Percentiles rank a stretch among this genome's conserved stretches.
phyloP scores from a whole-genome alignment of 106 monocot genomes.

The Dendrobium officinale region DNA sequence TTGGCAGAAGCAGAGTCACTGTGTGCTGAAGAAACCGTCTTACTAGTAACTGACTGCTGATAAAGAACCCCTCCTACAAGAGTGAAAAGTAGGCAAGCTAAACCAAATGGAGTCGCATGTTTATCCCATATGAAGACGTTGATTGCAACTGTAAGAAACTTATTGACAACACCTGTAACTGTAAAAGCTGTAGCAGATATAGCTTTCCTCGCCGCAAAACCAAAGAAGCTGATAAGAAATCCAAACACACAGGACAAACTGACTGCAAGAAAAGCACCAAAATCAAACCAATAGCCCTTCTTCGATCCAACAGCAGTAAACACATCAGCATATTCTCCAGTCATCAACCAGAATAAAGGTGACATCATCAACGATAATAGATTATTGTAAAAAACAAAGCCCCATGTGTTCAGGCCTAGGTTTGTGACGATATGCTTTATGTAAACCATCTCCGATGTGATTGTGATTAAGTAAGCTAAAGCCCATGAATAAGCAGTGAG shows the following conservation, averaged over 20 bases:
- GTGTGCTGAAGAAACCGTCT: slow-evolving; percentile 9
- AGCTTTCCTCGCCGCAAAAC: slow-evolving; percentile 87
- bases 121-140: slow-evolving; percentile 94
- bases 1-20: slow-evolving; percentile 14
- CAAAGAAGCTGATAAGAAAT: slow-evolving; percentile 87
- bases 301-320: slow-evolving; percentile 27
- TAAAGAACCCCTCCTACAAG: slow-evolving; percentile 82
- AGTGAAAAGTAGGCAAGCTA: slow-evolving; percentile 63
- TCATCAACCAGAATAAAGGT: slow-evolving; percentile 70
- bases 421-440: slow-evolving; percentile 88
- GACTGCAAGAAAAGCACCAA: slow-evolving; percentile 60
- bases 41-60: slow-evolving; percentile 68
- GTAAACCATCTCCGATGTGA: slow-evolving; percentile 91
- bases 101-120: slow-evolving; percentile 62
- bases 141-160: slow-evolving; percentile 85
- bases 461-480: slow-evolving; percentile 68
- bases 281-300: slow-evolving; percentile 28
- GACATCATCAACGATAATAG: slow-evolving; percentile 72
- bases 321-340: slow-evolving; percentile 74
- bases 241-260: slow-evolving; percentile 73
- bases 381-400: slow-evolving; percentile 88
- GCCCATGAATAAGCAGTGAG: slow-evolving; percentile 90
- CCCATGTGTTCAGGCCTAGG: slow-evolving; percentile 82
- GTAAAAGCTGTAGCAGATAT: slow-evolving; percentile 94
- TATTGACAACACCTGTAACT: slow-evolving; percentile 84